A percentile compares a stretch with the other conserved stretches of the same genome.
Evolutionary conservation across 352 stramenopile genomes (phyloP).

Genomic region (Saprolegnia diclina): DNA sequence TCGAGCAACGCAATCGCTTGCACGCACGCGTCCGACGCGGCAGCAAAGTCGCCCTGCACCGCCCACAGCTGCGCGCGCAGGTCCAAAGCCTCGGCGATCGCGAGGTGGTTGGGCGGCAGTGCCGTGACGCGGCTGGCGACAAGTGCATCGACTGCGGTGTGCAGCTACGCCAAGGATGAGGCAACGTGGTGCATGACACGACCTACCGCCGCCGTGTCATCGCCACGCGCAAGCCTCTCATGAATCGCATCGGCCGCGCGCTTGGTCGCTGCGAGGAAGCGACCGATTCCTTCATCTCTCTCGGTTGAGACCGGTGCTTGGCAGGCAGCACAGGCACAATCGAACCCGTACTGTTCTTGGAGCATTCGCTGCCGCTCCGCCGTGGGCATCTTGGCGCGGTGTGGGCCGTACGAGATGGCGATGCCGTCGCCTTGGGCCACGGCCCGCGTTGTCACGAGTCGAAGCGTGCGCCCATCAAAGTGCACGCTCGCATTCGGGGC

Average conservation of each 20-base stretch:
- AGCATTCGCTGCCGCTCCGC: not conserved
- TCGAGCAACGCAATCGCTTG: slow-evolving; percentile 11
- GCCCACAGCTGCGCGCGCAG: slow-evolving; percentile 5
- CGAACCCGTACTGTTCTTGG: slow-evolving; percentile 11
- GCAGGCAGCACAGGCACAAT: not conserved
- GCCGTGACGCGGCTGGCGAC: not conserved
- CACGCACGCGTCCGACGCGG: not conserved
- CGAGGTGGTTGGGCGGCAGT: not conserved
- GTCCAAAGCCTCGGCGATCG: slow-evolving; percentile 2
- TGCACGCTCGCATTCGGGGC: slow-evolving; percentile 10
- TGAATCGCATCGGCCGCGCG: not conserved
- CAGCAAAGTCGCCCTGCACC: not conserved
- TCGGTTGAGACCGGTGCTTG: not conserved
- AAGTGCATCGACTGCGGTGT: not conserved
- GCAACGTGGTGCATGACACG: too few relatives aligned
- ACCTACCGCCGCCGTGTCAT: too few relatives aligned
- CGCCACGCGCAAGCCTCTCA: not conserved
- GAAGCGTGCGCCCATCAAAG: not conserved
- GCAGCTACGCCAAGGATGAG: not conserved
- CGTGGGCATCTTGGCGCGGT: slow-evolving; percentile 7
- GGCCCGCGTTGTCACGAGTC: not conserved
- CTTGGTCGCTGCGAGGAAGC: not conserved
- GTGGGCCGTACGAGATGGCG: slow-evolving; percentile 20
- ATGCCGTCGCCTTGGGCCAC: slow-evolving; percentile 1
- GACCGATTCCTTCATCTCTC: not conserved